phyloP scores from a whole-genome alignment of 129 eudicot genomes.

The Pseudognaphalium luteoalbum region DNA sequence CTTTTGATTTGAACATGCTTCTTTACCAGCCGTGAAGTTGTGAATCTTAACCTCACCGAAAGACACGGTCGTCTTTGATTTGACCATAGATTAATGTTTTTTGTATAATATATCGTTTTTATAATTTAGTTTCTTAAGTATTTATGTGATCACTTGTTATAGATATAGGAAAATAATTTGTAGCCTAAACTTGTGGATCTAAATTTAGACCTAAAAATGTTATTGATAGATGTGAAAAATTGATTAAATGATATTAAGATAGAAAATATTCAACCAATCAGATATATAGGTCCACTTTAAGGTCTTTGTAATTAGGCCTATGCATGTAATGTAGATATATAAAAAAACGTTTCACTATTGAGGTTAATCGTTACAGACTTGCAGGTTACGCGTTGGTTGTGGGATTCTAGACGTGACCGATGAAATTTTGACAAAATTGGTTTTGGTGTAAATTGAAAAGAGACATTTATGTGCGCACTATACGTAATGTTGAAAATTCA shows the following conservation, averaged over 20 bases:
- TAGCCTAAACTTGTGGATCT: too few species aligned
- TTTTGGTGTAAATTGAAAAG: too few species aligned
- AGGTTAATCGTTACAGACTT: background rate
- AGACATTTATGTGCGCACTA: background rate
- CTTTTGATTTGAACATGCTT: background rate
- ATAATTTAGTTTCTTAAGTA: background rate
- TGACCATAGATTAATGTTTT: background rate
- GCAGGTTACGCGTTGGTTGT: background rate
- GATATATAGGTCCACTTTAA: too few species aligned
- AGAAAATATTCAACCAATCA: too few species aligned
- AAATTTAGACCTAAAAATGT: too few species aligned
- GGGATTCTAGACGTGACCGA: conserved; percentile 22
- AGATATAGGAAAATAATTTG: too few species aligned
- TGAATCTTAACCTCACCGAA: conserved; percentile 8
- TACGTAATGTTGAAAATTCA: too few species aligned
- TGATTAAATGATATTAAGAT: too few species aligned
- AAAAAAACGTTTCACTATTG: background rate
- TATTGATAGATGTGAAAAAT: too few species aligned
- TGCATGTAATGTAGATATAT: background rate
- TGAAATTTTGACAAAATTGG: too few species aligned
- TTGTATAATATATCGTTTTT: background rate
- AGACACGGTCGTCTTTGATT: conserved; percentile 22
- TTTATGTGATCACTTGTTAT: background rate
- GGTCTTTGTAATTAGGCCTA: too few species aligned
- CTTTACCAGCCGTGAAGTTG: background rate